Base-by-base conservation (phyloP, 2,329 filamentous ascomycete genomes). In the Berkeleyomyces rouxiae region DNA sequence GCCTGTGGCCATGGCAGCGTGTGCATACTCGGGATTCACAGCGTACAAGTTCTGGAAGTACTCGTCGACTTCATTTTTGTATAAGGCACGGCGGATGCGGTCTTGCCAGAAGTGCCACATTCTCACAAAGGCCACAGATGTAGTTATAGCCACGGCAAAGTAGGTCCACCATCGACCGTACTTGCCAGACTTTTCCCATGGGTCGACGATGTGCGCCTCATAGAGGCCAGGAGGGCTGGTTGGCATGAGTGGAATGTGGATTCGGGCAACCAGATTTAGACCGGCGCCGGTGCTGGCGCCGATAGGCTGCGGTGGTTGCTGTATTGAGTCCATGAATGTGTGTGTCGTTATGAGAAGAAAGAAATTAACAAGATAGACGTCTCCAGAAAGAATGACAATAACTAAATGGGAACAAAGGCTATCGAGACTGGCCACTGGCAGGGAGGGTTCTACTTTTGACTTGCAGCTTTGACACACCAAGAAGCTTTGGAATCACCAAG, bases 81-180 rank as follows among this genome's bases (percentile, higher is more conserved):
- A 88, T 65, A 93, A 82, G 66, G 90, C 91, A 67, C 91, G 88
- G 67, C 91, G 83, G 67, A 95, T 89, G 75, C 93, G 95, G 76
- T 96, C 91, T 68, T 91, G 90, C 86, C 90, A 96, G 68, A 87
- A 85, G 73, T 96, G 87, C 78, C 91, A 96, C 70, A 88, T 79
- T 67, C 90, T 84, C 70, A 92, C 77, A 9, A 86, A 69, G 9
- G 87, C 75, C 3, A 91, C 84, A 61, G 82, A 69, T 37, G 81
- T 79, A 66, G 91, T 79, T 65, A 96, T 72, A 59, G 85, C 82
- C 58, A 95, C 72, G 61, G 87, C 84, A 69, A 96, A 95, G 73
- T 95, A 96, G 11, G 92, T 89, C 84, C 90, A 96, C 63, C 86
- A 89, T 60, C 89, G 75, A 1, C 81, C 90, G 74, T 96, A 96